A percentile compares a stretch with the other conserved stretches of the same genome.
Evolutionary conservation across 1,139 yeast species (phyloP).

Genomic region (Nadsonia commutata): DNA sequence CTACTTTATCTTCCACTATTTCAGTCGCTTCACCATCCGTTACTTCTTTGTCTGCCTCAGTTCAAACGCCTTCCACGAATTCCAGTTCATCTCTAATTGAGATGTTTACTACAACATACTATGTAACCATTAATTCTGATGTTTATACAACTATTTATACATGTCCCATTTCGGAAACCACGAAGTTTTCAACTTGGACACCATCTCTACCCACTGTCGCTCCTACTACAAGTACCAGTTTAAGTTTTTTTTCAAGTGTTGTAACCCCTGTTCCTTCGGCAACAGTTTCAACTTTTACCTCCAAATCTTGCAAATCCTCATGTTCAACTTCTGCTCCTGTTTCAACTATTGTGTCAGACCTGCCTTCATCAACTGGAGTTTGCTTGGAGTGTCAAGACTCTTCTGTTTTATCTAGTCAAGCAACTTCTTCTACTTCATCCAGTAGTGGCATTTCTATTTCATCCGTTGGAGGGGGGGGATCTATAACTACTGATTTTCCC

Average conservation of each 20-base stretch:
- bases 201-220: background rate
- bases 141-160: background rate
- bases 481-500: too few species aligned
- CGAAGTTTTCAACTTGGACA: background rate
- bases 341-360: too few species aligned
- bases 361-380: too few species aligned
- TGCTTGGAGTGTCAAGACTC: too few species aligned
- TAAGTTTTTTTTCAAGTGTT: background rate
- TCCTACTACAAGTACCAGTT: background rate
- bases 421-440: too few species aligned
- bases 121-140: background rate
- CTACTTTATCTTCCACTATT: background rate
- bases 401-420: too few species aligned
- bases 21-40: background rate
- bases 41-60: background rate
- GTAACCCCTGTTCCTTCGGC: background rate
- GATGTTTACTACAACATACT: background rate
- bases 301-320: too few species aligned
- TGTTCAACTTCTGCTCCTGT: too few species aligned
- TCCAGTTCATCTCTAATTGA: background rate
- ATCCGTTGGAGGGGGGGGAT: too few species aligned
- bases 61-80: background rate
- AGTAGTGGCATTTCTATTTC: too few species aligned
- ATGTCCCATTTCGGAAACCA: background rate
- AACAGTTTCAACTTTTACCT: background rate